Evolutionary conservation across 1,139 yeast species (phyloP), one percentile per base, ranked within the genome.

Genomic region (Blastobotrys indianensis): DNA sequence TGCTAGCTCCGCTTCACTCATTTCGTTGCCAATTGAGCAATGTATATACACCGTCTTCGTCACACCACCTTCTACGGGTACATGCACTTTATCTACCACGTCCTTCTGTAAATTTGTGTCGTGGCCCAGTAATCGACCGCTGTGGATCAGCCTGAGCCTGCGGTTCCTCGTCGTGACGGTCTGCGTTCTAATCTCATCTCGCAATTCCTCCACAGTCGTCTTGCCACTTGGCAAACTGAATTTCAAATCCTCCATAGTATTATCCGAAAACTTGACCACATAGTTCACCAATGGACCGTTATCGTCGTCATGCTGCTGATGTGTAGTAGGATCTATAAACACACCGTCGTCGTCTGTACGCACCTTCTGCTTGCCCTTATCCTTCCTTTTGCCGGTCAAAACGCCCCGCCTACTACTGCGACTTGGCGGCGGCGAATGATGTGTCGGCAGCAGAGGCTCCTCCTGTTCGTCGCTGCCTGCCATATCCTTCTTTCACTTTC

Each of bases 21-120:
- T 61, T 25, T 70, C 74, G 43, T 85, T 94, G 2, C 96, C 95
- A 4, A 87, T 73, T 5, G 86, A 77, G 66, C 96, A 87, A 61
- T 86, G 95, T 6, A 88, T 72, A 57, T 82, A 86, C 12, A 84
- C 54, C 25, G 55, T 43, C 10, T 50, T 45, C 2, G 52, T 51
- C 12, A 49, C 54, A 23, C 17, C 17, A n/a, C 20, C 29, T 6
- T n/a, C 32, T 42, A 23, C 41, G 45, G 6, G 42, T 2, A 30
- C 11, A 16, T 32, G 36, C 12, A 38, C 36, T 6, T 34, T 43
- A 16, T 39, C 35, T 12, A 66, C 67, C 42, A 80, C 65, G 39
- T 80, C 85, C 29, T 63, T 64, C 37, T 68, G 68, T 53, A 84
- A 74, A 58, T 80, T 74, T 1, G 84, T 76, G 31, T 72, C 69